Evolutionary conservation across 2,329 filamentous ascomycete species (phyloP).

Genomic region (Zasmidium citrigriseum): DNA sequence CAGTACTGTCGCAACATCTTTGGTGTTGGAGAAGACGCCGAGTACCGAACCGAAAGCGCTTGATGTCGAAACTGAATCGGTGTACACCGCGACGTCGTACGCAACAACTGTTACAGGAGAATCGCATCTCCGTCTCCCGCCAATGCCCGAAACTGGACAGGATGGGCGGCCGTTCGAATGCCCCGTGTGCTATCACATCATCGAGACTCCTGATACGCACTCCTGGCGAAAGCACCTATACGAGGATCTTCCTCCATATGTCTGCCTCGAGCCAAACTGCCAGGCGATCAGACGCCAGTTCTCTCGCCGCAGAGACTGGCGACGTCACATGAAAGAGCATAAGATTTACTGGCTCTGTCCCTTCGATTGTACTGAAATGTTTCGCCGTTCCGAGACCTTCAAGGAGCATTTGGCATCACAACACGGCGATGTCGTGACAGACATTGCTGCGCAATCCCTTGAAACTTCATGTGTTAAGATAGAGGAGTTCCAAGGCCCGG

Average conservation of each 20-base stretch:
- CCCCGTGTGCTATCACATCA: conserved; percentile 4
- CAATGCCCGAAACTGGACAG: background rate
- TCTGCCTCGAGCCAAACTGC: conserved; percentile 1
- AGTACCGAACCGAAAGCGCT: background rate
- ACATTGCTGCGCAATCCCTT: background rate
- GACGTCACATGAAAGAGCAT: conserved; percentile 2
- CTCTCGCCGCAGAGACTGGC: conserved; percentile 1
- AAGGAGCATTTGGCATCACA: background rate
- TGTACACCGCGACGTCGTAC: conserved; percentile 3
- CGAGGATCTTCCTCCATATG: conserved; percentile 9
- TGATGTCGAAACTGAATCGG: background rate
- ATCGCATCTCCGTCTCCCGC: background rate
- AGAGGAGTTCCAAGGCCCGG: background rate
- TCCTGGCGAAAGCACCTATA: conserved; percentile 2
- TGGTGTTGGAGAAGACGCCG: background rate
- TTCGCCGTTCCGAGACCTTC: background rate
- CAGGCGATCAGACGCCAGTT: background rate
- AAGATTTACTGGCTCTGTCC: conserved; percentile 1
- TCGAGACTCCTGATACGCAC: background rate
- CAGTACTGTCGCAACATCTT: background rate
- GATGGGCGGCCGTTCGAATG: conserved; percentile 8
- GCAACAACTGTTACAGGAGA: background rate
- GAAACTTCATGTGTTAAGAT: background rate
- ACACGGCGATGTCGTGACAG: background rate
- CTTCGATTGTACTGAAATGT: background rate